Conservation (phyloP, 495 filamentous ascomycete genomes). For the Bryoglossum gracile region DNA sequence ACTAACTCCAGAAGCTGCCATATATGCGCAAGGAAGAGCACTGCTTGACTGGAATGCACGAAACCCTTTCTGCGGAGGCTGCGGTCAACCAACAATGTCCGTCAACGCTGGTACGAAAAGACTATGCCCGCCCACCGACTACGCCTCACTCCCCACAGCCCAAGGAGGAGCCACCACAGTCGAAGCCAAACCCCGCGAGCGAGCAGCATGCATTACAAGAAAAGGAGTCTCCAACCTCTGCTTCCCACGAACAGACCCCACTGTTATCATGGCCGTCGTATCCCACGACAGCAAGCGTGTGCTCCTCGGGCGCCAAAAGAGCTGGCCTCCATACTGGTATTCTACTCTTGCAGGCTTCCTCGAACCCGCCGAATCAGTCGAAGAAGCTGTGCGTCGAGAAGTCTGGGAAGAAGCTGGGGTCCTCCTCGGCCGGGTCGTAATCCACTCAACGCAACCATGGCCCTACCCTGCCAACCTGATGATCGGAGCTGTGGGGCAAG, state of each 20-base stretch:
- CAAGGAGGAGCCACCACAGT: slow-evolving; percentile 36
- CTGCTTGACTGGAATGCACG: slow-evolving; percentile 90
- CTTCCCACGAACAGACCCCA: slow-evolving; percentile 94
- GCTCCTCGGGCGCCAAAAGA: slow-evolving; percentile 76
- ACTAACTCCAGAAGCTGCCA: slow-evolving; percentile 53
- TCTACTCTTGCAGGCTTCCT: slow-evolving; percentile 89
- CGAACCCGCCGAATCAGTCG: slow-evolving; percentile 89
- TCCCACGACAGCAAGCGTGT: slow-evolving; percentile 64
- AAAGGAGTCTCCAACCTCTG: slow-evolving; percentile 71
- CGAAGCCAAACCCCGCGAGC: slow-evolving; percentile 30
- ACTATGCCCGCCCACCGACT: slow-evolving; percentile 75
- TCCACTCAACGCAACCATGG: slow-evolving; percentile 92
- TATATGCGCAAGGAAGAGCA: slow-evolving; percentile 86
- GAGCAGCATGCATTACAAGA: slow-evolving; percentile 68
- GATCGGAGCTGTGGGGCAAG: slow-evolving; percentile 91
- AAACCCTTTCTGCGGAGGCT: slow-evolving; percentile 85
- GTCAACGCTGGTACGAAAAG: slow-evolving; percentile 89
- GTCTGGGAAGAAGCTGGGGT: slow-evolving; percentile 96
- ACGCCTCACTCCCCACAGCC: slow-evolving; percentile 72
- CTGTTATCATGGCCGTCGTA: slow-evolving; percentile 88
- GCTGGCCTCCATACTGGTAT: slow-evolving; percentile 82
- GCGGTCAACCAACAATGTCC: slow-evolving; percentile 76
- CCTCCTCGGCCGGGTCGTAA: slow-evolving; percentile 72
- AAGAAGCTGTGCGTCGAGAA: slow-evolving; percentile 90
- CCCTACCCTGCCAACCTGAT: slow-evolving; percentile 79